phyloP scores from a whole-genome alignment of 441 rosid species.

The Pelargonium fulgidum region DNA sequence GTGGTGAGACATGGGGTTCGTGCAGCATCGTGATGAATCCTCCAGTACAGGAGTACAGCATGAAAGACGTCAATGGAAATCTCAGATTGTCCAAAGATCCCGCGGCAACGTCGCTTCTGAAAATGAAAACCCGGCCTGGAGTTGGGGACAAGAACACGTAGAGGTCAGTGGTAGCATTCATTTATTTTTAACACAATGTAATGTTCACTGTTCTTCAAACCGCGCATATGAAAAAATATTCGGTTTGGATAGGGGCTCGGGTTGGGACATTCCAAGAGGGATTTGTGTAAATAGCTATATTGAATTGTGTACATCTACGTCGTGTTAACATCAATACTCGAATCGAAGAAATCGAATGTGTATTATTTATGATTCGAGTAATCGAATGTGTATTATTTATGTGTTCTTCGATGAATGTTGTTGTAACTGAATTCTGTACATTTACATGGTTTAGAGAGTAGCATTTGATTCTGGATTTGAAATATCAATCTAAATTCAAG shows the following conservation, averaged over 20 bases:
- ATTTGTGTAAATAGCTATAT: constrained; percentile 25
- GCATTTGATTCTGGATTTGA: too few relatives aligned
- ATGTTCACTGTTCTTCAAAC: constrained; percentile 5
- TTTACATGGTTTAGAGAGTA: too few relatives aligned
- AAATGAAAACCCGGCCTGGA: constrained; percentile 26
- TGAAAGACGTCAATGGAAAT: constrained; percentile 59
- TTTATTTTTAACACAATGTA: constrained; percentile 4
- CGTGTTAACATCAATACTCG: background rate
- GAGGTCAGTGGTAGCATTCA: constrained; percentile 1
- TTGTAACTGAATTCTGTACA: too few relatives aligned
- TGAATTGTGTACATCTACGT: constrained; percentile 11
- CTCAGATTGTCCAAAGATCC: constrained; percentile 44
- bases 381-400: background rate
- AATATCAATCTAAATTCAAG: too few relatives aligned
- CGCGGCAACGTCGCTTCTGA: constrained; percentile 23
- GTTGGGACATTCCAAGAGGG: background rate
- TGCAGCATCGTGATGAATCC: constrained; percentile 70
- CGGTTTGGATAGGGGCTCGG: background rate
- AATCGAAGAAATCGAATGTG: background rate
- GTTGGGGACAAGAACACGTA: constrained; percentile 17
- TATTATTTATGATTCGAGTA: too few relatives aligned
- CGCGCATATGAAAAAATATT: background rate
- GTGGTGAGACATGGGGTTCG: constrained; percentile 47
- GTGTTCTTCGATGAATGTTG: too few relatives aligned
- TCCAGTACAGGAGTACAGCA: constrained; percentile 30